These are phyloP conservation scores for Crinitomyces ghanaensis DNA, from an alignment of 805 yeast genomes.

Conservation along the genomic window DNA sequence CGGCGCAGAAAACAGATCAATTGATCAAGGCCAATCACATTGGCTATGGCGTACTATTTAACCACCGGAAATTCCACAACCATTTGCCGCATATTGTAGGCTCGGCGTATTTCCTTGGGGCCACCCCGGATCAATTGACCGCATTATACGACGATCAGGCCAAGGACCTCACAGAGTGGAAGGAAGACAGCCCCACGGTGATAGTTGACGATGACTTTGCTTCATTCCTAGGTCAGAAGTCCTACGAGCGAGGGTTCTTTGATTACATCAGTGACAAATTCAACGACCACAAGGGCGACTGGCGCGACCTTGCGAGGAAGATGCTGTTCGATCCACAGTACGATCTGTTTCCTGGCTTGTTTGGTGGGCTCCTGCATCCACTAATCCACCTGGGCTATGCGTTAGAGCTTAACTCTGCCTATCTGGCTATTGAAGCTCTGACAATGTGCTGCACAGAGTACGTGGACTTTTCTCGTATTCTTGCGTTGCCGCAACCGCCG, in stretches of 20 bases:
- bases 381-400: constrained; percentile 28
- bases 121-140: constrained; percentile 21
- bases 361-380: constrained; percentile 22
- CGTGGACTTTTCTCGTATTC: constrained; percentile 2
- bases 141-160: constrained; percentile 22
- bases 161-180: constrained; percentile 20
- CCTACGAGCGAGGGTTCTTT: constrained; percentile 26
- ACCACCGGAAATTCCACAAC: constrained; percentile 21
- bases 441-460: constrained; percentile 20
- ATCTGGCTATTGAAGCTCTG: constrained; percentile 28
- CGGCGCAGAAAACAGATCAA: constrained; percentile 19
- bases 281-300: constrained; percentile 22
- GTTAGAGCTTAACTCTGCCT: constrained; percentile 23
- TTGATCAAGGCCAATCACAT: constrained; percentile 24
- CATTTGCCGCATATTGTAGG: constrained; percentile 25
- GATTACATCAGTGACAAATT: constrained; percentile 30
- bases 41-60: constrained; percentile 21
- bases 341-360: constrained; percentile 15
- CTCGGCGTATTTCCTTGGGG: constrained; percentile 29
- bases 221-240: constrained; percentile 22
- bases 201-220: constrained; percentile 27
- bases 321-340: constrained; percentile 15
- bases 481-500: constrained; percentile 3
- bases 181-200: constrained; percentile 30
- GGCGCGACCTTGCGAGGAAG: constrained; percentile 22